phyloP scores from a whole-genome alignment of 306 rosid genomes.

The Cajanus cajan region DNA sequence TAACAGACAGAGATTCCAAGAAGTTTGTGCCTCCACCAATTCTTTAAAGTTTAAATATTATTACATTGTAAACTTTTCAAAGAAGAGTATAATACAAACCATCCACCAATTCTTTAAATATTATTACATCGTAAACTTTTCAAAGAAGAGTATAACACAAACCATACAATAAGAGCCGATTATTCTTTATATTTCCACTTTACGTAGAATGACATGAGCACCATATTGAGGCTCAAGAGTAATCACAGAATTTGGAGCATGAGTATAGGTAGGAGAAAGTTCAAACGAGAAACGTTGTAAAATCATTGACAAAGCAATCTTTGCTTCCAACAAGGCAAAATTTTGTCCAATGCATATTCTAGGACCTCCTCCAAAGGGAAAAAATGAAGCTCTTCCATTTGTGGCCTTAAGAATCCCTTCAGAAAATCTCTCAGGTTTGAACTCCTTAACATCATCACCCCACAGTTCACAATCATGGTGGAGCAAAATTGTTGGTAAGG shows the following conservation, averaged over 20 bases:
- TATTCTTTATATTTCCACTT: neutral
- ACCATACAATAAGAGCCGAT: neutral
- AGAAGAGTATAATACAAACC: neutral
- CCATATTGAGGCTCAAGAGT: slow-evolving; percentile 41
- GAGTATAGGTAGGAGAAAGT: slow-evolving; percentile 43
- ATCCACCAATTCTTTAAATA: neutral
- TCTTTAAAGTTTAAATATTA: neutral
- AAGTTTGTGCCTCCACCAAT: neutral
- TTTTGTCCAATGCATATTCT: slow-evolving; percentile 63
- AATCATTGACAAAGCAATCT: slow-evolving; percentile 37
- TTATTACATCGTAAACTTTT: neutral
- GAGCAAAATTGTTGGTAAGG: slow-evolving; percentile 32
- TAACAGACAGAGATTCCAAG: neutral
- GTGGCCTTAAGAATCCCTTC: slow-evolving; percentile 56
- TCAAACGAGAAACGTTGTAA: slow-evolving; percentile 46
- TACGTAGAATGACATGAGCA: slow-evolving; percentile 36
- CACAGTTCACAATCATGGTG: slow-evolving; percentile 49
- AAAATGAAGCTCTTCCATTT: slow-evolving; percentile 33
- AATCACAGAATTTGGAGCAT: slow-evolving; percentile 16
- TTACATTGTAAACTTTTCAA: neutral
- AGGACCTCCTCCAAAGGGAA: slow-evolving; percentile 71
- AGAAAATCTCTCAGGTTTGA: slow-evolving; percentile 62
- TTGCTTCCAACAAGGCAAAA: slow-evolving; percentile 44
- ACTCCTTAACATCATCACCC: slow-evolving; percentile 58
- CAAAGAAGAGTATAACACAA: neutral